Base-by-base conservation (phyloP, 371 early-diverging fungal species). In the Modicella reniformis region DNA sequence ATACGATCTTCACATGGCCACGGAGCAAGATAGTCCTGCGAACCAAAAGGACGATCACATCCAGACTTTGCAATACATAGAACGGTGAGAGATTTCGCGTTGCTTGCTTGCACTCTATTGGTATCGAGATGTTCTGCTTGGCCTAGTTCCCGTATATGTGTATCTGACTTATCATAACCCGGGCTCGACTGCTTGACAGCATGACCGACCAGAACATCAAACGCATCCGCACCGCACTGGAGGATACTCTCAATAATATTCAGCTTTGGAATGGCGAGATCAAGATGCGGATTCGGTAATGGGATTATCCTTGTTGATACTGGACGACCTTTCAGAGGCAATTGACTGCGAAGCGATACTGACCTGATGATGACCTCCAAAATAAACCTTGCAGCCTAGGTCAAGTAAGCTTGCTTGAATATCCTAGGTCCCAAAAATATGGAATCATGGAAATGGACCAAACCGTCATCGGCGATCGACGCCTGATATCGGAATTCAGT, bases 231-330 rank as follows among this genome's bases (percentile, higher is more conserved):
- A 29, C 44, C 9, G 30, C 56, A 3, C 57, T 76, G 6, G 41
- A 49, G 8, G n/a, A n/a, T 0, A 54, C 72, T 6, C 72, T 76
- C 1, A 58, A 61, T 5, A 47, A 59, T 19, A 51, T 71, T 7
- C 71, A 67, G 25, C 50, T 71, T 12, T 53, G 60, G 62, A 67
- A 76, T 53, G 23, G 37, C 12, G 76, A 76, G 15, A 49, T 71
- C 8, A 70, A 71, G 41, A 76, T 76, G 76, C 68, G 76, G 13
- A 67, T 76, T 44, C 59, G 65, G 76, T 76, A 67, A 19, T 26
- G 58, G 51, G 21, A 3, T 7, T 15, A 58, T 3, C 23, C 34
- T 17, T 8, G 17, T 33, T 23, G 49, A 25, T 6, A 25, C 59
- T 19, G 6, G 29, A 30, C 9, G 25, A 3, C 19, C 2, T 33